These are phyloP conservation scores for Cornus controversa DNA, from an alignment of 148 eudicot species.

Conservation along the genomic window DNA sequence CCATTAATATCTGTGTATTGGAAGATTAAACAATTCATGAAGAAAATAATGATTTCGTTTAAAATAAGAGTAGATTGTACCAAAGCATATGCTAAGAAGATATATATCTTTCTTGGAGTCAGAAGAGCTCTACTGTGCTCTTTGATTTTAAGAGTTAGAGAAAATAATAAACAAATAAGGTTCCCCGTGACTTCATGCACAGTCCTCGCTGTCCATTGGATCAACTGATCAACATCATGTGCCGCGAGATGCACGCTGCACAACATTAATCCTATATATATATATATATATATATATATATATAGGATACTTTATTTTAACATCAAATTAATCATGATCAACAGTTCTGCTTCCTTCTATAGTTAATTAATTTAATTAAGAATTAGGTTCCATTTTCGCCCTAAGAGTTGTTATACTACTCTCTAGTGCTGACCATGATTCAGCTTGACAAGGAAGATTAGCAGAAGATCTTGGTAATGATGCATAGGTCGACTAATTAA, in stretches of 20 bases:
- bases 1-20: neutral
- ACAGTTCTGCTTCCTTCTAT: neutral
- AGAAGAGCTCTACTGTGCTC: neutral
- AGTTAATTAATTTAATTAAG: too few species aligned
- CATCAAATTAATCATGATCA: neutral
- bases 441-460: too few species aligned
- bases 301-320: neutral
- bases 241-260: constrained; percentile 44
- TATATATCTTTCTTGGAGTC: neutral
- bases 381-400: too few species aligned
- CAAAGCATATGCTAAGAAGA: constrained; percentile 1
- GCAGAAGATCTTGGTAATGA: too few species aligned
- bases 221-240: constrained; percentile 44
- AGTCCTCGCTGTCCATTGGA: constrained; percentile 14
- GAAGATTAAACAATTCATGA: neutral
- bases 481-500: too few species aligned
- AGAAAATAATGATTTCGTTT: neutral
- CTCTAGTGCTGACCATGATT: too few species aligned
- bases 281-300: too few species aligned
- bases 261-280: neutral
- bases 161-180: neutral
- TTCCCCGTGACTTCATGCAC: neutral
- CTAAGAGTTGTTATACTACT: too few species aligned
- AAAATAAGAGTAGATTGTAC: neutral
- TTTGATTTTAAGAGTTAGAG: neutral